Percentiles rank a stretch among this genome's conserved stretches.
Conservation (phyloP, 2,329 filamentous ascomycete species). For the Beauveria asiatica region DNA sequence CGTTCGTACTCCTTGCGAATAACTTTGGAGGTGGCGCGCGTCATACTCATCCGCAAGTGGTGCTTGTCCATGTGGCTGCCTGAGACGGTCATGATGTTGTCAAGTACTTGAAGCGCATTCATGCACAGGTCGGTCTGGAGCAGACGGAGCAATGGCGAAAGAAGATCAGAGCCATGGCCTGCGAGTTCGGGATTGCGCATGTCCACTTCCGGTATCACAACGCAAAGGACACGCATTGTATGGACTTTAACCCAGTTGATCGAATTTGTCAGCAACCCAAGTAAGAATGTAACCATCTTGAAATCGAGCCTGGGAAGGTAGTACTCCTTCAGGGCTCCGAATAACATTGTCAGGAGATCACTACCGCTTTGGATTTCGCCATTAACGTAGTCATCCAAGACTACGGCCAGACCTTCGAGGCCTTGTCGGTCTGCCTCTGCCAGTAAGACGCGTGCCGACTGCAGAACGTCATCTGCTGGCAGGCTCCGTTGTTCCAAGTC, state of each 20-base stretch:
- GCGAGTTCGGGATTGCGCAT: constrained; percentile 88
- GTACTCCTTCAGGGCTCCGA: constrained; percentile 63
- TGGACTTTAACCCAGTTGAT: constrained; percentile 85
- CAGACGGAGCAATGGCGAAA: constrained; percentile 81
- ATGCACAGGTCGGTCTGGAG: constrained; percentile 91
- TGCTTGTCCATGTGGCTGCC: constrained; percentile 89
- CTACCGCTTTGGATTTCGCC: constrained; percentile 57
- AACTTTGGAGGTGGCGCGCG: constrained; percentile 72
- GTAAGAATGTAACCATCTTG: constrained; percentile 76
- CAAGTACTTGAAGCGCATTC: constrained; percentile 82
- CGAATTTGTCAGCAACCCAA: constrained; percentile 84
- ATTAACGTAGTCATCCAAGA: constrained; percentile 61
- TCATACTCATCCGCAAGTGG: constrained; percentile 97
- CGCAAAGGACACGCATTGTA: constrained; percentile 81
- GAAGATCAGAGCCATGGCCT: constrained; percentile 85
- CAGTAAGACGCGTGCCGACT: constrained; percentile 61
- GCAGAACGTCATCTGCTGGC: constrained; percentile 46
- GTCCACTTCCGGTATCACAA: constrained; percentile 81
- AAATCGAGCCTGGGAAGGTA: constrained; percentile 82
- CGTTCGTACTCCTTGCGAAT: constrained; percentile 92
- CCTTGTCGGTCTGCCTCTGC: constrained; percentile 66
- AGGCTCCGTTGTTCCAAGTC: constrained; percentile 57
- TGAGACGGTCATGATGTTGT: constrained; percentile 92
- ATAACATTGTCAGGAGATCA: constrained; percentile 68
- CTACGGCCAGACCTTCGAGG: constrained; percentile 56